Conservation (phyloP, 164 flowering plant genomes). For the Hamamelis virginiana region DNA sequence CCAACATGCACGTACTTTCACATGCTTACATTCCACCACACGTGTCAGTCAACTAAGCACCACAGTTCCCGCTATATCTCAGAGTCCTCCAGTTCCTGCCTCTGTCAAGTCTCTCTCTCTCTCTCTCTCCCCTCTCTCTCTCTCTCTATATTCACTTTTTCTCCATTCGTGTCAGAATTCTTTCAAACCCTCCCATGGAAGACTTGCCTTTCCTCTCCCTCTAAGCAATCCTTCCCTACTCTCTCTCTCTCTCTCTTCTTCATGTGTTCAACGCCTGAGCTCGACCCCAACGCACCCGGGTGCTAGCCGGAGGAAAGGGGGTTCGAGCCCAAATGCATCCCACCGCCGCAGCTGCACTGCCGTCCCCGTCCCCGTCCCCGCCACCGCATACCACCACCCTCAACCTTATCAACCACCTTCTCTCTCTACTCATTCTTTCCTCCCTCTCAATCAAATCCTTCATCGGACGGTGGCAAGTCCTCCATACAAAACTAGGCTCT, state of each 20-base stretch:
- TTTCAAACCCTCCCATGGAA: not conserved
- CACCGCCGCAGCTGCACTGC: conserved; percentile 14
- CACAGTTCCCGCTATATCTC: not conserved
- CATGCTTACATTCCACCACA: not conserved
- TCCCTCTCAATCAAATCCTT: conserved; percentile 44
- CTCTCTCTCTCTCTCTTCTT: not conserved
- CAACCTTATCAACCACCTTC: conserved; percentile 22
- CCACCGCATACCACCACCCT: conserved; percentile 22
- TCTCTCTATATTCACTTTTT: conserved; percentile 5
- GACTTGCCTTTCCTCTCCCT: conserved; percentile 15
- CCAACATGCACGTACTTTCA: too few species aligned
- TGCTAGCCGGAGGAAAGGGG: not conserved
- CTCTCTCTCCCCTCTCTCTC: not conserved
- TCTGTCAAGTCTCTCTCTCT: not conserved
- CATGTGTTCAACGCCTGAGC: not conserved
- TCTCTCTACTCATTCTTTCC: conserved; percentile 38
- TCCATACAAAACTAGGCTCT: conserved; percentile 41
- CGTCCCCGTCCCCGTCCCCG: conserved; percentile 14
- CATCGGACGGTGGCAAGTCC: conserved; percentile 49
- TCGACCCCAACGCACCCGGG: not conserved
- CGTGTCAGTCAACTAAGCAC: not conserved
- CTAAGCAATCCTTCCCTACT: conserved; percentile 15
- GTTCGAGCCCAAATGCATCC: conserved; percentile 23
- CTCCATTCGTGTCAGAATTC: not conserved
- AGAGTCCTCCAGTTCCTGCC: not conserved